A percentile compares a stretch with the other conserved stretches of the same genome.
phyloP scores from a whole-genome alignment of 2,329 filamentous ascomycete genomes.

The Alternaria sp. region DNA sequence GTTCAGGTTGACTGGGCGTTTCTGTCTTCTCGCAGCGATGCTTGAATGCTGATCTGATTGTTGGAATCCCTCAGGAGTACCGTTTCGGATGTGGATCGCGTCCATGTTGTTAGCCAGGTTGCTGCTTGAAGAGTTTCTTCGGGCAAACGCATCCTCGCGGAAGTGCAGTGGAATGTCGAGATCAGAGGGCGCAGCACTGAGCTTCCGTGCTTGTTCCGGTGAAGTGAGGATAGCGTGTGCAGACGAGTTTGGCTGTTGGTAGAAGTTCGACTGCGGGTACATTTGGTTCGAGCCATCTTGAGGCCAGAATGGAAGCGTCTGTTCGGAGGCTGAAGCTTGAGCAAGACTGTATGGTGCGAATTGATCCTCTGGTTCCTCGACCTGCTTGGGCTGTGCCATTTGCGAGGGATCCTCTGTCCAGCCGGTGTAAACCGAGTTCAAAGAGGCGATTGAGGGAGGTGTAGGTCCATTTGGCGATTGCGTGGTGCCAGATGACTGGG shows the following conservation, averaged over 20 bases:
- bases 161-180: conserved; percentile 40
- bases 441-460: conserved; percentile 42
- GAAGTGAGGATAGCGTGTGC: conserved; percentile 45
- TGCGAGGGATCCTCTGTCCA: conserved; percentile 45
- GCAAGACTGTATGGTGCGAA: conserved; percentile 42
- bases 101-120: conserved; percentile 50
- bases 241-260: conserved; percentile 47
- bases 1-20: conserved; percentile 50
- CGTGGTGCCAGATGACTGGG: conserved; percentile 37
- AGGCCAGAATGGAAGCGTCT: conserved; percentile 40
- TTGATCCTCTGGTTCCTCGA: conserved; percentile 36
- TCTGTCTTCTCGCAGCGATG: conserved; percentile 51
- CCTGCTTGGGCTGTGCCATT: conserved; percentile 28
- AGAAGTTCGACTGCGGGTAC: conserved; percentile 40
- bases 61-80: conserved; percentile 44
- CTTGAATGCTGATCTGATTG: conserved; percentile 49
- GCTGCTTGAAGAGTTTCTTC: conserved; percentile 49
- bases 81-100: conserved; percentile 47
- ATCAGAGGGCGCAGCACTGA: conserved; percentile 40
- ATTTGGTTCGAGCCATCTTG: conserved; percentile 26
- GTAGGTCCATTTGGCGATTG: conserved; percentile 44
- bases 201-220: conserved; percentile 38
- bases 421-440: conserved; percentile 46
- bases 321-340: conserved; percentile 40
- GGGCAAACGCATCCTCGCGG: conserved; percentile 40